Evolutionary conservation across 768 basidiomycete species (phyloP).

Genomic region (Tremella mesenterica): DNA sequence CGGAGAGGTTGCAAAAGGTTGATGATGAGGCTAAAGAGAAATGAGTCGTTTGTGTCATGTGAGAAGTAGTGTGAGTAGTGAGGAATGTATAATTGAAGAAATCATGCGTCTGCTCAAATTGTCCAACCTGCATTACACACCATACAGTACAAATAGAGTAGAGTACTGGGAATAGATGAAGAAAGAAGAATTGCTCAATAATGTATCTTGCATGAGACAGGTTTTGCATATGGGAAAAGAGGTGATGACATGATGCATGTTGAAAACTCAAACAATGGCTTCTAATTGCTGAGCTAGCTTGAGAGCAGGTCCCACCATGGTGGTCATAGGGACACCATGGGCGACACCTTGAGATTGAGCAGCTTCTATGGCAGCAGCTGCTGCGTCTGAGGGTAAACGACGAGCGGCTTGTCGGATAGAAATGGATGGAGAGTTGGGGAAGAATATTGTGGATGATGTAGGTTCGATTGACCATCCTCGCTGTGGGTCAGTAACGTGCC

Average conservation of each 20-base stretch:
- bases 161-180: too few species aligned
- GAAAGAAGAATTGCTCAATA: too few species aligned
- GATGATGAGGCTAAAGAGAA: constrained; percentile 25
- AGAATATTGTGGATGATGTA: constrained; percentile 59
- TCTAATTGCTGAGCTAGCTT: constrained; percentile 44
- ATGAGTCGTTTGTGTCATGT: too few species aligned
- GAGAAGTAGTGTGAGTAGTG: too few species aligned
- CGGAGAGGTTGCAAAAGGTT: constrained; percentile 36
- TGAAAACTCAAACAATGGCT: constrained; percentile 42
- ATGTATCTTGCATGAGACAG: too few species aligned
- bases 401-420: constrained; percentile 18
- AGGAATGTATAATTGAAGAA: too few species aligned
- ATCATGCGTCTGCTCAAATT: too few species aligned
- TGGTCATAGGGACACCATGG: constrained; percentile 30
- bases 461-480: constrained; percentile 62
- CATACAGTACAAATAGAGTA: too few species aligned
- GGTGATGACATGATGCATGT: too few species aligned
- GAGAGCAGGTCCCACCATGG: constrained; percentile 42
- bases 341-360: constrained; percentile 14
- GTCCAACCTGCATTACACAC: too few species aligned
- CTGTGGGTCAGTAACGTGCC: constrained; percentile 45
- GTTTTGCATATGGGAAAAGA: too few species aligned
- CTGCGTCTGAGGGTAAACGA: neutral
- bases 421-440: constrained; percentile 49
- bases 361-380: constrained; percentile 6